Conservation (phyloP, 768 basidiomycete species). For the Tylopilus sp. region DNA sequence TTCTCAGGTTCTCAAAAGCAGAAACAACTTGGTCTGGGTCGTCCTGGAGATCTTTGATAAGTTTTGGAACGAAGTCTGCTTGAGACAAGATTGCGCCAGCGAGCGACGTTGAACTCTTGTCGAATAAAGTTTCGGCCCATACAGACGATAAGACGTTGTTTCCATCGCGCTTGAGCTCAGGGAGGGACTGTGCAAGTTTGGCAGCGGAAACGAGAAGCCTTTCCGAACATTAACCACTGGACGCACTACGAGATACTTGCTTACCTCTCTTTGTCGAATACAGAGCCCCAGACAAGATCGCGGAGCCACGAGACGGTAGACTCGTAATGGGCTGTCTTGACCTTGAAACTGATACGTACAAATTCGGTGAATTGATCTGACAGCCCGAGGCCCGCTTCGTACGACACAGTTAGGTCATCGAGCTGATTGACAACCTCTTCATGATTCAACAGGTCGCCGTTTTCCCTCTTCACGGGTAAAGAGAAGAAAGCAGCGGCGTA, state of each 20-base stretch:
- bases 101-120: constrained; percentile 65
- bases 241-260: constrained; percentile 7
- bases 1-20: constrained; percentile 73
- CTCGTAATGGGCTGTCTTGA: constrained; percentile 77
- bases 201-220: constrained; percentile 83
- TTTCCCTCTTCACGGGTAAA: constrained; percentile 69
- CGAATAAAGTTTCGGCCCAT: constrained; percentile 62
- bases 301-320: constrained; percentile 81
- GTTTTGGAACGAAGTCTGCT: constrained; percentile 73
- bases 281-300: constrained; percentile 70
- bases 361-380: constrained; percentile 68
- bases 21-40: constrained; percentile 67
- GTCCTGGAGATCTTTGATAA: constrained; percentile 69
- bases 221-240: constrained; percentile 1
- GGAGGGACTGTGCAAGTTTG: constrained; percentile 86
- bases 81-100: constrained; percentile 68
- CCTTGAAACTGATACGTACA: constrained; percentile 75
- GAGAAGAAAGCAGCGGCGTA: constrained; percentile 88
- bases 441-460: constrained; percentile 69
- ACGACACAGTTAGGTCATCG: constrained; percentile 88
- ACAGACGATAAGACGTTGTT: constrained; percentile 73
- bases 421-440: constrained; percentile 91
- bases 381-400: constrained; percentile 69
- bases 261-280: constrained; percentile 79
- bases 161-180: constrained; percentile 89